A percentile compares a stretch with the other conserved stretches of the same genome.
These are phyloP conservation scores for Saccharomycopsis amapae DNA, from an alignment of 805 yeast genomes.

Conservation along the genomic window DNA sequence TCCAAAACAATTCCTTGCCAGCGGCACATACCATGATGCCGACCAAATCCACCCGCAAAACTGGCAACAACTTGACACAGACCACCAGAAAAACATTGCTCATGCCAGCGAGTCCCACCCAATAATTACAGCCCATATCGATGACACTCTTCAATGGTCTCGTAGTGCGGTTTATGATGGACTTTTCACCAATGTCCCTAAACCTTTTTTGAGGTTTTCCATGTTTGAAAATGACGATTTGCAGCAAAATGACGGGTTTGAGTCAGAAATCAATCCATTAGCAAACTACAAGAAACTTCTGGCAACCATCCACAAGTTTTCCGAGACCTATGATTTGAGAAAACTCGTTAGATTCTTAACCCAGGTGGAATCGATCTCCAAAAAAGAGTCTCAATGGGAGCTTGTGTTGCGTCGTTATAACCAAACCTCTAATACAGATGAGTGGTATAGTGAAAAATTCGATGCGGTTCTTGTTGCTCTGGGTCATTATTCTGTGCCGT, in stretches of 20 bases:
- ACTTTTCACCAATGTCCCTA: conserved; percentile 36
- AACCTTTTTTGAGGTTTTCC: conserved; percentile 32
- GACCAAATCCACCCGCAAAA: conserved; percentile 25
- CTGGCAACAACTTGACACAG: not conserved
- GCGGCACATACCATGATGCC: conserved; percentile 31
- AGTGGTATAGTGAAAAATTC: conserved; percentile 41
- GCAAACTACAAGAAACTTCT: conserved; percentile 32
- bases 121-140: not conserved
- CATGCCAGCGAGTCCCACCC: conserved; percentile 23
- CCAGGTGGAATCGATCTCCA: conserved; percentile 33
- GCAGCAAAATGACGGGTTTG: not conserved
- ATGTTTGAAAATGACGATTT: conserved; percentile 14
- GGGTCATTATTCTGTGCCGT: conserved; percentile 55
- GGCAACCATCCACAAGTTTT: conserved; percentile 27
- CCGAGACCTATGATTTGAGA: conserved; percentile 27
- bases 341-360: conserved; percentile 34
- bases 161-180: conserved; percentile 32
- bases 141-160: conserved; percentile 30
- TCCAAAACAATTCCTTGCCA: conserved; percentile 29
- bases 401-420: conserved; percentile 25
- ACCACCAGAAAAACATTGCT: conserved; percentile 20
- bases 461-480: conserved; percentile 54
- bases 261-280: conserved; percentile 28
- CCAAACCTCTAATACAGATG: conserved; percentile 23
- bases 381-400: conserved; percentile 34